phyloP scores from a whole-genome alignment of 352 stramenopile genomes.

The Pythium aphanidermatum region DNA sequence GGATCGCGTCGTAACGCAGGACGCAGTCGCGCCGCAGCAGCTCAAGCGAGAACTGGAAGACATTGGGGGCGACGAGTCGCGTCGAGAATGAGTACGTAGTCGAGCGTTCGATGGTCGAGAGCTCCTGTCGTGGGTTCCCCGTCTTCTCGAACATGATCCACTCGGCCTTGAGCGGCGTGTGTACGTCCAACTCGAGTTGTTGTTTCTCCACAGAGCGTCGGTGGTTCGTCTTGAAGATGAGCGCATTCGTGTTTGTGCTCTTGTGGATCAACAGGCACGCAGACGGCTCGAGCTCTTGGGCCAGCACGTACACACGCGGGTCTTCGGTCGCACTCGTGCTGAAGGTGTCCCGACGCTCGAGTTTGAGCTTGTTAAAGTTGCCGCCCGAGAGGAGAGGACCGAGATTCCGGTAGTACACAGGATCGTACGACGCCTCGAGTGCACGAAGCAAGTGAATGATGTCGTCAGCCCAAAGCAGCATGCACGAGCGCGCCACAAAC shows the following conservation, averaged over 20 bases:
- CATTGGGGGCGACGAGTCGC: constrained; percentile 31
- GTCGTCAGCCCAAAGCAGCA: constrained; percentile 51
- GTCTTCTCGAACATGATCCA: constrained; percentile 69
- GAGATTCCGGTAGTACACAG: constrained; percentile 43
- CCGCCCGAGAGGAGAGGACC: constrained; percentile 36
- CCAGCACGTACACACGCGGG: constrained; percentile 39
- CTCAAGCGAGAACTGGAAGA: constrained; percentile 41
- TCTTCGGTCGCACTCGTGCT: constrained; percentile 23
- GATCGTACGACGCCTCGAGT: constrained; percentile 42
- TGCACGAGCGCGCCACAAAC: constrained; percentile 28
- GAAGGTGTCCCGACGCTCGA: constrained; percentile 28
- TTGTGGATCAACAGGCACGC: constrained; percentile 58
- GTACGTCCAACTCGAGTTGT: constrained; percentile 23
- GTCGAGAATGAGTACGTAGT: constrained; percentile 50
- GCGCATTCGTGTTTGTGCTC: constrained; percentile 47
- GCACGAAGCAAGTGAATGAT: constrained; percentile 33
- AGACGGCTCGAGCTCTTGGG: constrained; percentile 35
- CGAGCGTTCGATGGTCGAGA: constrained; percentile 44
- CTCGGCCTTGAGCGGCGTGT: constrained; percentile 37
- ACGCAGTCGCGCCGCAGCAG: constrained; percentile 41
- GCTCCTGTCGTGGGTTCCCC: constrained; percentile 44
- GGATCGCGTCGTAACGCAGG: constrained; percentile 31
- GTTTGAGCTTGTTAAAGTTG: constrained; percentile 36
- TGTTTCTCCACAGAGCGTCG: constrained; percentile 20
- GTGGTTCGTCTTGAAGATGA: constrained; percentile 43